These are phyloP conservation scores for Clarireedia paspali DNA, from an alignment of 2,329 filamentous ascomycete species.

Conservation along the genomic window DNA sequence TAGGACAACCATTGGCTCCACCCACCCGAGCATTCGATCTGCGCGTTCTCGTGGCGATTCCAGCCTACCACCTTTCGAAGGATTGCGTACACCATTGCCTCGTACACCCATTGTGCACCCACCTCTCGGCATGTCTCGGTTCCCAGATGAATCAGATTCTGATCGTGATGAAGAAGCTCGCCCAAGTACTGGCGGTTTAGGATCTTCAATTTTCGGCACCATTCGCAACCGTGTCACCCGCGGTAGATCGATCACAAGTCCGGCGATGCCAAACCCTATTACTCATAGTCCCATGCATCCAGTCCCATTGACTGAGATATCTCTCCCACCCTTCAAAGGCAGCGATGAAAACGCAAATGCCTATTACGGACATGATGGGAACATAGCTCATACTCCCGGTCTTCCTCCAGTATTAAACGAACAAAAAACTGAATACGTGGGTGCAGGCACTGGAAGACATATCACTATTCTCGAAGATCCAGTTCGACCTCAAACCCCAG, in stretches of 20 bases:
- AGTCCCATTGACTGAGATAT: conserved; percentile 55
- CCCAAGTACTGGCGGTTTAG: conserved; percentile 39
- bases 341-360: conserved; percentile 34
- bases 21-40: conserved; percentile 17
- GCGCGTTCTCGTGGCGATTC: conserved; percentile 20
- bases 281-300: conserved; percentile 51
- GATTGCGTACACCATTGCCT: conserved; percentile 15
- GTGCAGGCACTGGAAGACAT: conserved; percentile 39
- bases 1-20: conserved; percentile 41
- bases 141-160: conserved; percentile 61
- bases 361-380: conserved; percentile 31
- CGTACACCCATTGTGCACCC: conserved; percentile 46
- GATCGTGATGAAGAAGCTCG: conserved; percentile 43
- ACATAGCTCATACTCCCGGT: conserved; percentile 39
- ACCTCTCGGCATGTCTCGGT: conserved; percentile 79
- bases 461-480: conserved; percentile 39
- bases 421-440: conserved; percentile 41
- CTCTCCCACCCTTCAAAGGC: conserved; percentile 40
- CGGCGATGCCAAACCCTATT: conserved; percentile 25
- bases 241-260: conserved; percentile 9
- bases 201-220: conserved; percentile 51
- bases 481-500: conserved; percentile 10
- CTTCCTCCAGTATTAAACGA: conserved; percentile 33
- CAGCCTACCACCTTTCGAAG: conserved; percentile 25
- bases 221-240: conserved; percentile 39